Evolutionary conservation across 2,329 filamentous ascomycete genomes (phyloP).

Genomic region (Fusarium veterinarium): DNA sequence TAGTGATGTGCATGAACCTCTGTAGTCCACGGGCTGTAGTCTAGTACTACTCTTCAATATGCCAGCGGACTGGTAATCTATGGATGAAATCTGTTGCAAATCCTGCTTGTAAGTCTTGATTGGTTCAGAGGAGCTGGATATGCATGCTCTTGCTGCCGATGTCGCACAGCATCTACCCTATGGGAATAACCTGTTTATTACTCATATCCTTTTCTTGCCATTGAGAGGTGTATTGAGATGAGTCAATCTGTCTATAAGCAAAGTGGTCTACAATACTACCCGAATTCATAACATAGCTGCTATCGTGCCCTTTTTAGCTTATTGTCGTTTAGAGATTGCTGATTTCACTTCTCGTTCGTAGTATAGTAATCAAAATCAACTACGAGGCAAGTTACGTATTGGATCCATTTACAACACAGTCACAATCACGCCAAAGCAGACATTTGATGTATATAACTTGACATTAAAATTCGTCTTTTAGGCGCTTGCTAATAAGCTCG

Average conservation of each 20-base stretch:
- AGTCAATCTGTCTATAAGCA: too few species aligned
- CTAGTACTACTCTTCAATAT: not conserved
- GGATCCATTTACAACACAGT: not conserved
- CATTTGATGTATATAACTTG: constrained; percentile 13
- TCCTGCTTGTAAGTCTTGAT: not conserved
- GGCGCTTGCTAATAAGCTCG: constrained; percentile 25
- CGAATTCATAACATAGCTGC: too few species aligned
- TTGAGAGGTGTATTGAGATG: too few species aligned
- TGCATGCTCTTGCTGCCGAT: not conserved
- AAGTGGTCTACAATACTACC: not conserved
- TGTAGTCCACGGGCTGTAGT: not conserved
- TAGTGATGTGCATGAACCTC: not conserved
- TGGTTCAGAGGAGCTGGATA: not conserved
- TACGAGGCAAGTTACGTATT: not conserved
- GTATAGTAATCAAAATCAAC: too few species aligned
- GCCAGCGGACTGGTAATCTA: too few species aligned
- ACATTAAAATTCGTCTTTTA: constrained; percentile 32
- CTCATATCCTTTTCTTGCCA: fast-evolving
- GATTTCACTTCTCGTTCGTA: too few species aligned
- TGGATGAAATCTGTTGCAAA: not conserved
- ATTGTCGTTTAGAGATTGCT: fast-evolving
- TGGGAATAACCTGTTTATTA: not conserved
- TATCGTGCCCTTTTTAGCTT: fast-evolving
- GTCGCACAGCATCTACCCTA: not conserved
- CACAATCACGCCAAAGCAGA: not conserved